phyloP scores from a whole-genome alignment of 1,139 yeast species.

The Hyphopichia khmerensis region DNA sequence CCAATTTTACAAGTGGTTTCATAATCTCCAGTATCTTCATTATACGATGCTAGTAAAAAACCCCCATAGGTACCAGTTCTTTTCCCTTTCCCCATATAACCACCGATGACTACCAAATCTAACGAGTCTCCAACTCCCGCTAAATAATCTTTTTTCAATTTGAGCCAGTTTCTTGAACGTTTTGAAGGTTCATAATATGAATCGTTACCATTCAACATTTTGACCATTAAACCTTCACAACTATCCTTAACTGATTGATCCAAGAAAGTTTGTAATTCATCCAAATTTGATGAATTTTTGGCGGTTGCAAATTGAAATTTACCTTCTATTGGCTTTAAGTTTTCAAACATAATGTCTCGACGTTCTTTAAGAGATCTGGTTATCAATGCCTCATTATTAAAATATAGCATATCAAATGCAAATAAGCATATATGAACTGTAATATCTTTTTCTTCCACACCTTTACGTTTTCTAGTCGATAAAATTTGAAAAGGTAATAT shows the following conservation, averaged over 20 bases:
- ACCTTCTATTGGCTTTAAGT: slow-evolving; percentile 65
- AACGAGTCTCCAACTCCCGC: slow-evolving; percentile 95
- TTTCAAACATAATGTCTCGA: slow-evolving; percentile 55
- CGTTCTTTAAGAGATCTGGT: slow-evolving; percentile 71
- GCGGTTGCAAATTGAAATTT: slow-evolving; percentile 80
- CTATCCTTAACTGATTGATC: slow-evolving; percentile 88
- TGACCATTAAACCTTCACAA: slow-evolving; percentile 97
- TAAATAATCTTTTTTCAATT: slow-evolving; percentile 88
- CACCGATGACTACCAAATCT: slow-evolving; percentile 92
- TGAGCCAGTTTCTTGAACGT: slow-evolving; percentile 93
- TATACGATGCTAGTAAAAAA: slow-evolving; percentile 83
- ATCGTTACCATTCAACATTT: slow-evolving; percentile 77
- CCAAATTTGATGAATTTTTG: slow-evolving; percentile 69
- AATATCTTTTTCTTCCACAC: slow-evolving; percentile 81
- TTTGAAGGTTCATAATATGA: slow-evolving; percentile 92
- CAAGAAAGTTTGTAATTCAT: slow-evolving; percentile 79
- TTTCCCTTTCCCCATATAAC: slow-evolving; percentile 90
- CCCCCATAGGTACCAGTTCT: slow-evolving; percentile 96
- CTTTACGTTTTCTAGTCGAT: slow-evolving; percentile 92
- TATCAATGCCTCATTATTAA: slow-evolving; percentile 69
- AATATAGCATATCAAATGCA: slow-evolving; percentile 82
- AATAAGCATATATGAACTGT: slow-evolving; percentile 89
- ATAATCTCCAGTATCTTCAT: slow-evolving; percentile 84
- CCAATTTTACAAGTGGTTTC: slow-evolving; percentile 97
- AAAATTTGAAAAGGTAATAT: slow-evolving; percentile 91